A percentile compares a stretch with the other conserved stretches of the same genome.
phyloP scores from a whole-genome alignment of 768 basidiomycete genomes.

The Boletus huronensis region DNA sequence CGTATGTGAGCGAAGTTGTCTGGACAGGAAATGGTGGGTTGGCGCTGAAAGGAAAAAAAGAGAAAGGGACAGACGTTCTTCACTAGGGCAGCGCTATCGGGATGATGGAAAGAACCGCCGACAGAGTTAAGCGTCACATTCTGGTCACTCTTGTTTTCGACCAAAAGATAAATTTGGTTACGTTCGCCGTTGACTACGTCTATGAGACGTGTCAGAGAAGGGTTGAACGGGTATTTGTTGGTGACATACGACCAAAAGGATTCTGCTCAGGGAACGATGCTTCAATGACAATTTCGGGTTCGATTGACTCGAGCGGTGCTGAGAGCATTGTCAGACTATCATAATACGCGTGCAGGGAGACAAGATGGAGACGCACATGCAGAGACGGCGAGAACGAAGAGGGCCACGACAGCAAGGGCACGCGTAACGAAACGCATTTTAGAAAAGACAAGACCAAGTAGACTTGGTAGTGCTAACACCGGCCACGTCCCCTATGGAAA shows the following conservation, averaged over 20 bases:
- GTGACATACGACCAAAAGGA: slow-evolving; percentile 67
- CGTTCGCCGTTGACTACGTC: slow-evolving; percentile 83
- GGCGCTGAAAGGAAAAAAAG: neutral
- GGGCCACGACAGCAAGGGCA: slow-evolving; percentile 24
- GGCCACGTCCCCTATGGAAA: slow-evolving; percentile 28
- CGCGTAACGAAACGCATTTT: slow-evolving; percentile 36
- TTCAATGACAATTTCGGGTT: slow-evolving; percentile 51
- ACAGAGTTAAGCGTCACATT: slow-evolving; percentile 67
- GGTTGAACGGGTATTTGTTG: neutral
- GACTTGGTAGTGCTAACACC: neutral
- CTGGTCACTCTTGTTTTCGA: slow-evolving; percentile 74
- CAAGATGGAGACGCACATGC: slow-evolving; percentile 20
- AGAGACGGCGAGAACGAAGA: slow-evolving; percentile 32
- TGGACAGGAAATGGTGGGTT: slow-evolving; percentile 26
- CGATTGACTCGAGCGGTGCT: slow-evolving; percentile 34
- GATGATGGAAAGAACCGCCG: slow-evolving; percentile 64
- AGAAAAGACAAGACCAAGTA: neutral
- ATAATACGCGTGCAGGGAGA: neutral
- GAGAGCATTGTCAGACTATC: slow-evolving; percentile 4
- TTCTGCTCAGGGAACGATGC: slow-evolving; percentile 70
- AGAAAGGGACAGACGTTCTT: slow-evolving; percentile 59
- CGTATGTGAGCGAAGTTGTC: slow-evolving; percentile 58
- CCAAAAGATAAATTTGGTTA: slow-evolving; percentile 58
- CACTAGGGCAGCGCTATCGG: slow-evolving; percentile 57
- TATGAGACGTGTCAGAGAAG: slow-evolving; percentile 30